Percentiles rank a stretch among this genome's conserved stretches.
These are phyloP conservation scores for Pseudohalonectria lignicola DNA, from an alignment of 2,329 filamentous ascomycete genomes.

Conservation along the genomic window DNA sequence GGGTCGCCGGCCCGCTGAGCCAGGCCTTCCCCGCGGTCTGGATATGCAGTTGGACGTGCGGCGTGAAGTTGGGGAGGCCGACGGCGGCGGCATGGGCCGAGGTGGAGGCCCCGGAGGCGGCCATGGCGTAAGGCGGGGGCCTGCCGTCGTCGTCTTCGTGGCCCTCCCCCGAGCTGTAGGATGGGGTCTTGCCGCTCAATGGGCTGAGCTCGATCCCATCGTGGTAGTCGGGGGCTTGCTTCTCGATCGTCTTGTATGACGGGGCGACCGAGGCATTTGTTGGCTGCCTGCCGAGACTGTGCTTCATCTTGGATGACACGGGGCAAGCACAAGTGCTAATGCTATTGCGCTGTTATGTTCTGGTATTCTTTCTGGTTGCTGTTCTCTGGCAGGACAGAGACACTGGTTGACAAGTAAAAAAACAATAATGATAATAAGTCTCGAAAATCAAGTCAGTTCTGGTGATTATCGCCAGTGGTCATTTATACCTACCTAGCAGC, in stretches of 20 bases:
- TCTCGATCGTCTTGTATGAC: background rate
- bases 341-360: too few species aligned
- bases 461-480: too few species aligned
- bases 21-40: conserved; percentile 31
- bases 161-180: too few species aligned
- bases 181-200: too few species aligned
- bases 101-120: conserved; percentile 6
- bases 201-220: background rate
- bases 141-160: background rate
- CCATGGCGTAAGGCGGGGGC: conserved; percentile 9
- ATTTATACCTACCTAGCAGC: too few species aligned
- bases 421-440: too few species aligned
- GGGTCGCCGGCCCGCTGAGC: conserved; percentile 28
- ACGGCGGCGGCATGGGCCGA: conserved; percentile 12
- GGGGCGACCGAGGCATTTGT: background rate
- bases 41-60: conserved; percentile 36
- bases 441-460: too few species aligned
- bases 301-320: background rate
- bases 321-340: background rate
- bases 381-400: too few species aligned
- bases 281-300: background rate
- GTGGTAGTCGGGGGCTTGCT: background rate
- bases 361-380: too few species aligned
- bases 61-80: conserved; percentile 24
- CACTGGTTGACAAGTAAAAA: too few species aligned